These are phyloP conservation scores for Nakazawaea populi DNA, from an alignment of 805 yeast genomes.

Conservation along the genomic window DNA sequence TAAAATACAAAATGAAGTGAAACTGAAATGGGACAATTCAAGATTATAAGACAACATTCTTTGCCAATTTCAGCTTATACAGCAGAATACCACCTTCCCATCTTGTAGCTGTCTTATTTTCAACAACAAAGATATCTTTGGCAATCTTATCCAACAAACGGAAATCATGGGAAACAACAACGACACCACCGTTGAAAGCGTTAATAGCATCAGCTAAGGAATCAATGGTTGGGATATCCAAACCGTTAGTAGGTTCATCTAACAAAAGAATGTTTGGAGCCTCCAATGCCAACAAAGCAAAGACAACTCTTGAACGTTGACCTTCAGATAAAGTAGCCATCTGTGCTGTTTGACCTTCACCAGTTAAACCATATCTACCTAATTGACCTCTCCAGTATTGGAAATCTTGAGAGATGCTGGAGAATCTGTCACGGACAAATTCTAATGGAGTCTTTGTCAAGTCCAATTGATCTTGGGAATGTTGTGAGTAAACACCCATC, in stretches of 20 bases:
- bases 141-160: constrained; percentile 96
- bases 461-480: constrained; percentile 97
- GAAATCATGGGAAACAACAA: constrained; percentile 98
- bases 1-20: neutral
- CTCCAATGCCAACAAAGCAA: constrained; percentile 92
- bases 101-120: constrained; percentile 89
- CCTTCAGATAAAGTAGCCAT: constrained; percentile 99
- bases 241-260: constrained; percentile 99
- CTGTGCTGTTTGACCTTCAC: constrained; percentile 97
- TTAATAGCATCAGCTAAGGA: constrained; percentile 96
- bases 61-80: constrained; percentile 92
- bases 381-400: constrained; percentile 98
- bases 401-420: constrained; percentile 90
- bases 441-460: constrained; percentile 92
- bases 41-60: constrained; percentile 70
- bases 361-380: constrained; percentile 97
- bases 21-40: neutral
- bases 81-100: constrained; percentile 92
- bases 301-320: constrained; percentile 98
- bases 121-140: constrained; percentile 94
- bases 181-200: constrained; percentile 95
- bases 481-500: constrained; percentile 98
- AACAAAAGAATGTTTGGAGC: constrained; percentile 88
- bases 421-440: constrained; percentile 92
- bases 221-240: constrained; percentile 97